Percentiles rank a stretch among this genome's conserved stretches.
These are phyloP conservation scores for Pluteus cervinus DNA, from an alignment of 768 basidiomycete genomes.

Conservation along the genomic window DNA sequence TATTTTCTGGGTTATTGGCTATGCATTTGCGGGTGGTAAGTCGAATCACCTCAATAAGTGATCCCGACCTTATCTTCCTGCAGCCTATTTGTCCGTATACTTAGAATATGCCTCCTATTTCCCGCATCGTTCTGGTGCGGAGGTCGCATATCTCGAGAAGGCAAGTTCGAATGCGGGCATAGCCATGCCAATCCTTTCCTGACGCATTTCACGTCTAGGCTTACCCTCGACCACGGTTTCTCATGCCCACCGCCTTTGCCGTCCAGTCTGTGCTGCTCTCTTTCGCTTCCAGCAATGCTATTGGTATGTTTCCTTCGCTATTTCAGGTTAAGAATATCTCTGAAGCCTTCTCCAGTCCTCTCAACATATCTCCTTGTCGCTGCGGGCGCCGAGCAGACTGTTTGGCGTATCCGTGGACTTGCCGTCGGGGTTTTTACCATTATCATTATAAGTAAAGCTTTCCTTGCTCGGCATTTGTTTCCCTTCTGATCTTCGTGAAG, in stretches of 20 bases:
- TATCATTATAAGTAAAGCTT: slow-evolving; percentile 22
- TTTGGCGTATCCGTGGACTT: slow-evolving; percentile 29
- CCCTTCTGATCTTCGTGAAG: slow-evolving; percentile 10
- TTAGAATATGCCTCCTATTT: slow-evolving; percentile 42
- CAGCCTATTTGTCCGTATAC: slow-evolving; percentile 31
- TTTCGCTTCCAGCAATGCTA: slow-evolving; percentile 33
- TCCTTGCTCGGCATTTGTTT: neutral
- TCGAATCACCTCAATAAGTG: neutral
- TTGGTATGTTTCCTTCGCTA: slow-evolving; percentile 15
- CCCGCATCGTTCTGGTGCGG: slow-evolving; percentile 42
- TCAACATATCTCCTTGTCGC: slow-evolving; percentile 30
- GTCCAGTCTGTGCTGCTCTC: slow-evolving; percentile 31
- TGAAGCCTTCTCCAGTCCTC: slow-evolving; percentile 18
- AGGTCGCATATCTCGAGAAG: slow-evolving; percentile 42
- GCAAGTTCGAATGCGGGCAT: slow-evolving; percentile 12
- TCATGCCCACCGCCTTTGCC: slow-evolving; percentile 38
- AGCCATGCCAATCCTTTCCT: slow-evolving; percentile 1
- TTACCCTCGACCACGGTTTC: slow-evolving; percentile 34
- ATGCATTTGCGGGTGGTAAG: slow-evolving; percentile 27
- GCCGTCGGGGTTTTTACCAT: slow-evolving; percentile 26
- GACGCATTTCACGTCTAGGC: slow-evolving; percentile 19
- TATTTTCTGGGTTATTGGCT: slow-evolving; percentile 36
- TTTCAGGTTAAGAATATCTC: neutral
- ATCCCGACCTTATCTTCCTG: slow-evolving; percentile 1
- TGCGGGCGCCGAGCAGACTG: slow-evolving; percentile 18